Base-by-base conservation (phyloP, 805 yeast species). In the Spathaspora boniae region DNA sequence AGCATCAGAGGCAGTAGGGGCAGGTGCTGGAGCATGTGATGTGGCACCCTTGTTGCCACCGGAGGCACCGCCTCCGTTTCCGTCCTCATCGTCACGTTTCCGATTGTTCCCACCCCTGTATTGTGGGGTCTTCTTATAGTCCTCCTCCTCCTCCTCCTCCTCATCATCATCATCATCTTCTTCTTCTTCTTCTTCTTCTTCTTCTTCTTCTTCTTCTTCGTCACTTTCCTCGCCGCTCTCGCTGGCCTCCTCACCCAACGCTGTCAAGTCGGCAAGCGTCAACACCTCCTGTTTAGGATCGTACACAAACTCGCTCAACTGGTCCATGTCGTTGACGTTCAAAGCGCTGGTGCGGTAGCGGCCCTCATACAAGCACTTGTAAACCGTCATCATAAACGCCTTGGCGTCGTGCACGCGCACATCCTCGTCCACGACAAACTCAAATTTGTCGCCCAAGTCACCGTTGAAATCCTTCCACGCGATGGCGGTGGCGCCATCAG, bases 381-480 rank as follows among this genome's bases (percentile, higher is more conserved):
- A 71, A 9, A 86, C 66, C 1, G 78, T 66, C 17, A 63, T 53
- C 62, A 72, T 73, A 54, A 91, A 91, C 28, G 69, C 67, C 21
- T 81, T 77, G 26, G 82, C 75, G 26, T 78, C 70, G 17, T 68
- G 75, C 11, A 63, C 48, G 6, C 76, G 65, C n/a, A 80, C 74
- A 9, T 72, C 70, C 31, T 71, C 72, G 42, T 79, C 86, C 33
- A 86, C 76, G 16, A 83, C 70, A 59, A 86, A 89, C 58, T 88
- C 95, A 57, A 82, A 87, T 43, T 69, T 62, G 51, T 89, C 97
- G 16, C 87, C 96, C 4, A 71, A 68, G 49, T 89, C 96, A n/a
- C 96, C 96, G 29, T 78, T 79, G 24, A 78, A 53, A 55, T 93
- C 96, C 9, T 63, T 69, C 98, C 98, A 91, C 0, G 82, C 67